Evolutionary conservation across 306 rosid genomes (phyloP), one percentile per base, ranked within the genome.

Genomic region (Acacia melanoxylon): DNA sequence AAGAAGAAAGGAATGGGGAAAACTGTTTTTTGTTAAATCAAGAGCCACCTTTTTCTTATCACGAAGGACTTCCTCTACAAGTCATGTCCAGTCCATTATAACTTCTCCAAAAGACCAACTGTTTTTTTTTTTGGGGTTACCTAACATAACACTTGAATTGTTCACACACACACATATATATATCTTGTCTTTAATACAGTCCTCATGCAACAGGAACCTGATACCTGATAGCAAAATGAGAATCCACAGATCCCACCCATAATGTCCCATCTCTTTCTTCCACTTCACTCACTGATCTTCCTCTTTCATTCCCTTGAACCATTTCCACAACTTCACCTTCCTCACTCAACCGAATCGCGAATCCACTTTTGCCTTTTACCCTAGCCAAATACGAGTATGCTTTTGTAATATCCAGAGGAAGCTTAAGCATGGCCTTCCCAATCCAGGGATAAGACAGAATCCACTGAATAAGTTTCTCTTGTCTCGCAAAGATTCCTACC

Each of bases 401-500:
- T 72, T 67, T 87, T 62, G 81, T 86, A 0, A 88, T 62, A 59
- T 88, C 83, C 68, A 90, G 33, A 66, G 97, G 95, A 74, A 91
- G 83, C 72, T 77, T 73, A n/a, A 89, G 76, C 61, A 94, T n/a
- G 6, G 67, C 35, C 56, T 85, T 91, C 44, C 94, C 91, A 20
- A 92, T 77, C 81, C 86, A 81, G 1, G 91, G 85, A 31, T 85
- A 58, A 11, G 95, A 82, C 41, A 92, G 63, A 74, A 91, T 58
- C 90, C 85, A 78, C 37, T 80, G 71, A 42, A 88, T 22, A 35
- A 86, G 2, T 19, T 65, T 86, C 8, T 67, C 84, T 78, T 74
- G 84, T 84, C 85, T 89, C 6, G 95, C 86, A 82, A 87, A 33
- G 40, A 94, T 82, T 82, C 91, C 98, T 1, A 94, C 95, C 98